A percentile compares a stretch with the other conserved stretches of the same genome.
phyloP scores from a whole-genome alignment of 306 rosid genomes.

The Ceratonia siliqua region DNA sequence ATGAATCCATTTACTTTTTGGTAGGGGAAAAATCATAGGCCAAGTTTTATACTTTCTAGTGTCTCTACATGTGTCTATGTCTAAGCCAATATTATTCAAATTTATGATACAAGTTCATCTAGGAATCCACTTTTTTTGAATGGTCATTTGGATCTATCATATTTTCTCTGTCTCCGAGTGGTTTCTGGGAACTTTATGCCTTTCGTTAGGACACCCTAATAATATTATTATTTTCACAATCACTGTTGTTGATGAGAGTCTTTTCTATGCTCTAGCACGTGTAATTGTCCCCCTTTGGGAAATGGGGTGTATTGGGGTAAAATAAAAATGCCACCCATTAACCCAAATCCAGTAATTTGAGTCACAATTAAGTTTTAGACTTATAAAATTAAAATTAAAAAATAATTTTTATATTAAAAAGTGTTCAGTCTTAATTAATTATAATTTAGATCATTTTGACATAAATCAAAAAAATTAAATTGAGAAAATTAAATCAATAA shows the following conservation, averaged over 20 bases:
- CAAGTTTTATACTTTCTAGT: not conserved
- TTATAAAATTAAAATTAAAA: no score
- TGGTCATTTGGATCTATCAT: conserved; percentile 22
- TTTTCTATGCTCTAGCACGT: not conserved
- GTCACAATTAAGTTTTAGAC: no score
- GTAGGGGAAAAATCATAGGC: not conserved
- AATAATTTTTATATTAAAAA: no score
- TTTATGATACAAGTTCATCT: not conserved
- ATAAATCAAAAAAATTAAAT: no score
- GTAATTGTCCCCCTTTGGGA: not conserved
- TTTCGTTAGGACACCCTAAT: not conserved
- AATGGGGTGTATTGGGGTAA: not conserved
- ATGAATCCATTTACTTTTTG: no score
- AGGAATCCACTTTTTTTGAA: conserved; percentile 6
- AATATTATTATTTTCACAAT: not conserved
- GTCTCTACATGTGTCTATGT: not conserved
- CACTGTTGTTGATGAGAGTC: not conserved
- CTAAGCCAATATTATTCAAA: conserved; percentile 25
- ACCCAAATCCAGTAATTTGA: not conserved
- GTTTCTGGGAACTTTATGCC: not conserved
- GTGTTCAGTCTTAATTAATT: no score
- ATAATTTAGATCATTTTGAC: no score
- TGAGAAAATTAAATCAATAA: no score
- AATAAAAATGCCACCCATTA: not conserved
- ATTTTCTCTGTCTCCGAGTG: not conserved